These are phyloP conservation scores for Thecaphora frezii DNA, from an alignment of 1,284 basidiomycete species.

Conservation along the genomic window DNA sequence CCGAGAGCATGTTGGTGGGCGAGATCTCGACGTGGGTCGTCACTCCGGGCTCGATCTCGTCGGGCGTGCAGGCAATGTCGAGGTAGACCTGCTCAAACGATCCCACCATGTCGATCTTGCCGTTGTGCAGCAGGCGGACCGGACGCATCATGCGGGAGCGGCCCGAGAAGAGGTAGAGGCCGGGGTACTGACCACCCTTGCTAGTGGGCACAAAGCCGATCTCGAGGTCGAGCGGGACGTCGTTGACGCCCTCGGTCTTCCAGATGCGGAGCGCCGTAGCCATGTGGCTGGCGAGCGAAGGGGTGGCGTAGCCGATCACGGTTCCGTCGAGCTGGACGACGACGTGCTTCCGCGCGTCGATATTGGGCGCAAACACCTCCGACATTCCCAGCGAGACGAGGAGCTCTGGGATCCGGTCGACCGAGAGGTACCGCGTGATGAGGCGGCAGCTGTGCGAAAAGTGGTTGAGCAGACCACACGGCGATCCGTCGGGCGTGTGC, in stretches of 20 bases:
- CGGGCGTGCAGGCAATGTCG: slow-evolving; percentile 89
- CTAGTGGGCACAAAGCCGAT: slow-evolving; percentile 88
- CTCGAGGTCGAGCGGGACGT: slow-evolving; percentile 87
- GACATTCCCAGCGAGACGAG: slow-evolving; percentile 92
- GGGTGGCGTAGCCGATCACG: slow-evolving; percentile 91
- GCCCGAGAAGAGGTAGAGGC: slow-evolving; percentile 87
- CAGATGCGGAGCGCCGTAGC: slow-evolving; percentile 83
- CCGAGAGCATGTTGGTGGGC: slow-evolving; percentile 90
- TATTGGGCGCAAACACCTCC: slow-evolving; percentile 73
- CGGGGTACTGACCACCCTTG: slow-evolving; percentile 93
- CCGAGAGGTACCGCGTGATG: slow-evolving; percentile 75
- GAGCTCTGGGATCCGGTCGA: slow-evolving; percentile 77
- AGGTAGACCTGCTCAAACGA: slow-evolving; percentile 99
- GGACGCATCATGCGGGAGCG: slow-evolving; percentile 96
- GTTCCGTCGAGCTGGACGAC: slow-evolving; percentile 92
- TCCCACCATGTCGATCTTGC: slow-evolving; percentile 84
- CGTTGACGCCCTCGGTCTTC: slow-evolving; percentile 84
- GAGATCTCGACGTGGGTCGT: slow-evolving; percentile 86
- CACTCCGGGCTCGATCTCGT: slow-evolving; percentile 80
- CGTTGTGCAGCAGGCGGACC: slow-evolving; percentile 86
- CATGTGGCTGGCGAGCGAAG: slow-evolving; percentile 74
- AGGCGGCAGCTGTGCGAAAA: slow-evolving; percentile 91
- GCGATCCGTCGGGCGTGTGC: slow-evolving; percentile 96
- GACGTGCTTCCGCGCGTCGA: slow-evolving; percentile 79
- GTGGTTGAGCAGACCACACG: slow-evolving; percentile 97